Conservation (phyloP, 345 rosid species). For the Linum tenue region DNA sequence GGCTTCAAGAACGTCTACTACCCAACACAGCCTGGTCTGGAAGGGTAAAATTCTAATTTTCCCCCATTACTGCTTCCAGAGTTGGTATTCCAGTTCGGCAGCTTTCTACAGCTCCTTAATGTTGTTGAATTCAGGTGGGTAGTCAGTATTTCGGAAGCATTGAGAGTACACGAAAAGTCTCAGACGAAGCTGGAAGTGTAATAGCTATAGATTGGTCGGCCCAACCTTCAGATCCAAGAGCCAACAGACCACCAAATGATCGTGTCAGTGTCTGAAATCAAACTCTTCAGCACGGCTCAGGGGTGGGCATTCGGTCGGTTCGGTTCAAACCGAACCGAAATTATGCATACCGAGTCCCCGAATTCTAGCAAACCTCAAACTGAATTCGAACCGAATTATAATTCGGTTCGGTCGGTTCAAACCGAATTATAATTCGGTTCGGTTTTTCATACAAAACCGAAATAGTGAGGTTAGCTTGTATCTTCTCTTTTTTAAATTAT, state of each 20-base stretch:
- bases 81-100: background rate
- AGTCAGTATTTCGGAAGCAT: constrained; percentile 65
- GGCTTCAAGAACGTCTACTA: constrained; percentile 66
- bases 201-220: background rate
- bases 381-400: too few species aligned
- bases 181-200: constrained; percentile 5
- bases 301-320: too few species aligned
- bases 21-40: constrained; percentile 74
- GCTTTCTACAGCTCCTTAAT: background rate
- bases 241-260: background rate
- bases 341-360: too few species aligned
- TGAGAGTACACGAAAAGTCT: constrained; percentile 17
- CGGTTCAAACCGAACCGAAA: too few species aligned
- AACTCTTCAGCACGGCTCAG: background rate
- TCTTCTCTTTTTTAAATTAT: too few species aligned
- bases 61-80: background rate
- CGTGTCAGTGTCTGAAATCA: background rate
- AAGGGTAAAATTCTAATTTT: constrained; percentile 48
- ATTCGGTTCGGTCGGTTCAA: too few species aligned
- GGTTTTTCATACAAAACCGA: too few species aligned
- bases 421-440: too few species aligned
- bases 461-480: too few species aligned
- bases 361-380: too few species aligned
- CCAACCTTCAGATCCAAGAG: background rate
- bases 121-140: constrained; percentile 62